These are phyloP conservation scores for Cutaneotrichosporon arboriforme DNA, from an alignment of 1,284 basidiomycete species.

Conservation along the genomic window DNA sequence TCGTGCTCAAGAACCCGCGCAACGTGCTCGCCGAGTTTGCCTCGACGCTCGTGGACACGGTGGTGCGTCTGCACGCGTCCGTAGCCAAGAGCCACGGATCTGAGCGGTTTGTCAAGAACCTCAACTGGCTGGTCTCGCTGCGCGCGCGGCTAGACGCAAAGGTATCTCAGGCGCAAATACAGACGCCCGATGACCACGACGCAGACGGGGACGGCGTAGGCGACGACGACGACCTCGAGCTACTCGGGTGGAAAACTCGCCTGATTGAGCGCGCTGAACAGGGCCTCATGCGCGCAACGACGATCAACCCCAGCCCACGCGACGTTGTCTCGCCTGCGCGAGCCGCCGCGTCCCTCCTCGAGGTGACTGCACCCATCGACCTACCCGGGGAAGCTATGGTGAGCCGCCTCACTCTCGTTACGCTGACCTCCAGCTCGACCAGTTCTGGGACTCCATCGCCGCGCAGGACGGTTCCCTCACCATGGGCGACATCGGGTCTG, in stretches of 20 bases:
- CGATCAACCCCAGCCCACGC: not conserved
- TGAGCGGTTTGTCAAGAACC: slow-evolving; percentile 6
- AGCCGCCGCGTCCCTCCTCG: too few relatives aligned
- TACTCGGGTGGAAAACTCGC: slow-evolving; percentile 28
- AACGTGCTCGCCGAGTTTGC: slow-evolving; percentile 9
- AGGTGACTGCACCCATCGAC: not conserved
- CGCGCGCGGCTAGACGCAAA: not conserved
- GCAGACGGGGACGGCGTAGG: slow-evolving; percentile 15
- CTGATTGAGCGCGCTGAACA: slow-evolving; percentile 23
- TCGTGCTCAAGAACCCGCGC: slow-evolving; percentile 12
- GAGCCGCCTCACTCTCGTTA: too few relatives aligned
- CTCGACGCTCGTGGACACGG: slow-evolving; percentile 9
- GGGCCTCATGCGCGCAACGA: too few relatives aligned
- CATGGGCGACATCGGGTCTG: not conserved
- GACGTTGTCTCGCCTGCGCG: not conserved
- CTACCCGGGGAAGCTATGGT: too few relatives aligned
- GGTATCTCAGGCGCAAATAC: not conserved
- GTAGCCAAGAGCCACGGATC: slow-evolving; percentile 1
- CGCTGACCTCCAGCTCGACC: not conserved
- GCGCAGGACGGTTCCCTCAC: not conserved
- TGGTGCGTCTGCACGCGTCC: slow-evolving; percentile 9
- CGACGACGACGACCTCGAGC: slow-evolving; percentile 19
- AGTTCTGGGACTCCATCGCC: slow-evolving; percentile 5
- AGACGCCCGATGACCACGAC: not conserved
- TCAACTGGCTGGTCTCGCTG: slow-evolving; percentile 5